phyloP scores from a whole-genome alignment of 768 basidiomycete species.

The Royoungia palumana region DNA sequence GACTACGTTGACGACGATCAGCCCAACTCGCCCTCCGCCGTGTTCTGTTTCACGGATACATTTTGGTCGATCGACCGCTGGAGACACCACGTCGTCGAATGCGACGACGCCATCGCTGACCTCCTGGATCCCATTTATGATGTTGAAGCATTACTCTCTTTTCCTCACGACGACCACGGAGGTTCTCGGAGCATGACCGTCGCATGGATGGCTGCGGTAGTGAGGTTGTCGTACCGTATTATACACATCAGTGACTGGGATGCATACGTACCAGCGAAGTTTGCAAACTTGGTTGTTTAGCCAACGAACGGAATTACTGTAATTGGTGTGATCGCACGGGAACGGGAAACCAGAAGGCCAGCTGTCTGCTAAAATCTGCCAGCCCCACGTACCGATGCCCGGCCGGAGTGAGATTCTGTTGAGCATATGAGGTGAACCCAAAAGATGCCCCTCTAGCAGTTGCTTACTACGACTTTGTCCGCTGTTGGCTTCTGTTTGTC shows the following conservation, averaged over 20 bases:
- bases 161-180: constrained; percentile 1
- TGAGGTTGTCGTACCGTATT: constrained; percentile 14
- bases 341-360: too few relatives aligned
- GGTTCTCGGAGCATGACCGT: background rate
- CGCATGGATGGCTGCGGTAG: background rate
- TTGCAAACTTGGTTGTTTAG: too few relatives aligned
- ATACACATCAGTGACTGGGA: constrained; percentile 10
- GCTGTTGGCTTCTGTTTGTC: too few relatives aligned
- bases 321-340: too few relatives aligned
- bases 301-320: too few relatives aligned
- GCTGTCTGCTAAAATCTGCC: too few relatives aligned
- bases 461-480: too few relatives aligned
- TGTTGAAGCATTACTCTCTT: constrained; percentile 11
- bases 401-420: too few relatives aligned
- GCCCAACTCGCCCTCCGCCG: constrained; percentile 24
- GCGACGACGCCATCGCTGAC: background rate
- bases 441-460: too few relatives aligned
- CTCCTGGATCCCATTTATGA: constrained; percentile 20
- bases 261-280: background rate
- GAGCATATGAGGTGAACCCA: too few relatives aligned
- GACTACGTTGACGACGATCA: constrained; percentile 35
- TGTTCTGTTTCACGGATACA: constrained; percentile 20
- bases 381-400: too few relatives aligned
- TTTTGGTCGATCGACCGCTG: constrained; percentile 22
- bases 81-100: constrained; percentile 17